Base-by-base conservation (phyloP, 2,329 filamentous ascomycete species). In the Aspergillus hiratsukae region DNA sequence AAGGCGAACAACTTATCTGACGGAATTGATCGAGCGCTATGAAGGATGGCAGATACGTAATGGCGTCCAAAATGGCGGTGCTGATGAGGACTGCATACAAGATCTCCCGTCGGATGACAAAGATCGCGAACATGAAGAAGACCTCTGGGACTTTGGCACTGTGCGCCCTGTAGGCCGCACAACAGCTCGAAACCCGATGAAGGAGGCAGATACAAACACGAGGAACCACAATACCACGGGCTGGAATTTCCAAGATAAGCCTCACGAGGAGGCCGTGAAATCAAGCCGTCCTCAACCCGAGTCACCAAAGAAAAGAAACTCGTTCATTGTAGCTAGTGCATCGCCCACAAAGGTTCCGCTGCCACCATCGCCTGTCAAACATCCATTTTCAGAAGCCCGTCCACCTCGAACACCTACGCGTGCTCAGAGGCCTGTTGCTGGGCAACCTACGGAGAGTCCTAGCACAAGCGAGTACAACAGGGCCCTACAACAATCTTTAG, bases 91-190 rank as follows among this genome's bases (percentile, higher is more conserved):
- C 23, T 80, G 79, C 8, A 80, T 83, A 40, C 61, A 61, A 29
- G 64, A 68, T 19, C 66, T 63, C 55, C 68, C 75, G 48, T 66
- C 71, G 52, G 64, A 73, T 52, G 66, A 72, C 61, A 72, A 76
- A n/a, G 35, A 48, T 8, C 74, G 78, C 1, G 82, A 87, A 56
- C 82, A 88, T 14, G 66, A 71, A 10, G 69, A 97, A 71, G 94
- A 97, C 72, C 85, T 97, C 70, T 99, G 94, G 94, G 94, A 99
- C 73, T 99, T 99, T 78, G 94, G 94, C 46, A 99, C 94, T 0
- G 90, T 99, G 52, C 84, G 92, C 55, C 87, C 95, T 5, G 86
- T 87, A n/a, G 85, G 87, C 53, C 85, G 86, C 58, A 81, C 81
- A 29, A 69, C 83, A 48, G 87, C 87, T 3, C 77, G 90, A 50